Conservation (phyloP, 495 filamentous ascomycete genomes). For the Penicillium pulvis region DNA sequence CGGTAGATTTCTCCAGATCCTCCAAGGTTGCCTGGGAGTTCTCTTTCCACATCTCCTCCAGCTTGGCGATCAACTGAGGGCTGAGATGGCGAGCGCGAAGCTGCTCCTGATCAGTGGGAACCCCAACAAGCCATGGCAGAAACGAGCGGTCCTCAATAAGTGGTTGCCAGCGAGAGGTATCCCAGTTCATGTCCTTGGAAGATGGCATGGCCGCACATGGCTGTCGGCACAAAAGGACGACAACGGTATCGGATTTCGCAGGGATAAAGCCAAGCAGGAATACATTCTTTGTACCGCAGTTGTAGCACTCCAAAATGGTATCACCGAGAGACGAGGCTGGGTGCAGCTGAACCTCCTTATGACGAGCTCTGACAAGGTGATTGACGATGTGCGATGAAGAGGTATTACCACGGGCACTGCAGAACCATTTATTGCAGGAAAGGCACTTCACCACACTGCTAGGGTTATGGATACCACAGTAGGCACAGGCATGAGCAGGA, state of each 20-base stretch:
- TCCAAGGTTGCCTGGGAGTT: conserved; percentile 85
- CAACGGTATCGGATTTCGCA: conserved; percentile 98
- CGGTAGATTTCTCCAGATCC: conserved; percentile 90
- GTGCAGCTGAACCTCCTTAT: conserved; percentile 98
- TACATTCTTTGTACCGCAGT: conserved; percentile 98
- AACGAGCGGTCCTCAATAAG: conserved; percentile 97
- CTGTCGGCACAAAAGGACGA: conserved; percentile 94
- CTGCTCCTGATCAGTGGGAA: conserved; percentile 92
- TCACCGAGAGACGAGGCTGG: conserved; percentile 94
- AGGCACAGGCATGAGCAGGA: conserved; percentile 95
- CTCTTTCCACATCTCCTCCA: conserved; percentile 99
- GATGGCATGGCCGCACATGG: conserved; percentile 93
- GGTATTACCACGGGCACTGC: conserved; percentile 94
- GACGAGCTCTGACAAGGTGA: conserved; percentile 93
- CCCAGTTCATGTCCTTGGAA: conserved; percentile 99
- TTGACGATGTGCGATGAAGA: conserved; percentile 98
- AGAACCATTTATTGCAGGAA: conserved; percentile 98
- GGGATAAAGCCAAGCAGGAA: conserved; percentile 99
- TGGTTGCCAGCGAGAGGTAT: conserved; percentile 96
- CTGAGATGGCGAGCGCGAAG: conserved; percentile 91
- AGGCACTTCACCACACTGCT: conserved; percentile 96
- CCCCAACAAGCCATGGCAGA: conserved; percentile 86
- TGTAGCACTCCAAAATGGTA: conserved; percentile 98
- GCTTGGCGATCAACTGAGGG: conserved; percentile 92
- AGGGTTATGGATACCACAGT: conserved; percentile 96